Conservation (phyloP, 148 eudicot genomes). For the Gaultheria prostrata region DNA sequence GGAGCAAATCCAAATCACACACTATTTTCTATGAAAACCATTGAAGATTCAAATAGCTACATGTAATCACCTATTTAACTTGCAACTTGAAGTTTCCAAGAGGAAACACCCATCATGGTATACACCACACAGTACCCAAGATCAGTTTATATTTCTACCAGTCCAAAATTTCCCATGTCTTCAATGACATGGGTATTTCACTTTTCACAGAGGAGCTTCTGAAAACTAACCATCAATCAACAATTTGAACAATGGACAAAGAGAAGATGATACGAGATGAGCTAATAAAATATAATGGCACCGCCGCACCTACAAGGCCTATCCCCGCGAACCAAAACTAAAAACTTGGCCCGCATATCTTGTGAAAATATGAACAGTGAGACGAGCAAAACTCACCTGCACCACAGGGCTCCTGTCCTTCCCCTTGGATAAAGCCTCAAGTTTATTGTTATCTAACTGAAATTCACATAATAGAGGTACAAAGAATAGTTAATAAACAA, state of each 20-base stretch:
- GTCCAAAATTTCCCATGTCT: neutral
- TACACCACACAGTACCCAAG: neutral
- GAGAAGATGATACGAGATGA: neutral
- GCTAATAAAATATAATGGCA: neutral
- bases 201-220: neutral
- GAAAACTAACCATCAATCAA: neutral
- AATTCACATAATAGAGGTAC: conserved; percentile 11
- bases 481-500: neutral
- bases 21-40: neutral
- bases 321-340: neutral
- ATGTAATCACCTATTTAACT: conserved; percentile 1
- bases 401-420: conserved; percentile 73
- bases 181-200: neutral
- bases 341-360: neutral
- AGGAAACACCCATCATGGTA: neutral
- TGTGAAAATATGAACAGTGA: neutral
- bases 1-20: neutral
- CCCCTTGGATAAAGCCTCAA: conserved; percentile 55
- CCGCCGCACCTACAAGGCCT: neutral
- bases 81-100: neutral
- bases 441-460: conserved; percentile 76
- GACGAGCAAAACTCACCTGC: conserved; percentile 48
- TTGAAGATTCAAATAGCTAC: neutral
- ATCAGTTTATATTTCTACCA: neutral
- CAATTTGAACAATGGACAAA: neutral